Percentiles rank a stretch among this genome's conserved stretches.
phyloP scores from a whole-genome alignment of 2,329 filamentous ascomycete genomes.

The Aspergillus japonicus region DNA sequence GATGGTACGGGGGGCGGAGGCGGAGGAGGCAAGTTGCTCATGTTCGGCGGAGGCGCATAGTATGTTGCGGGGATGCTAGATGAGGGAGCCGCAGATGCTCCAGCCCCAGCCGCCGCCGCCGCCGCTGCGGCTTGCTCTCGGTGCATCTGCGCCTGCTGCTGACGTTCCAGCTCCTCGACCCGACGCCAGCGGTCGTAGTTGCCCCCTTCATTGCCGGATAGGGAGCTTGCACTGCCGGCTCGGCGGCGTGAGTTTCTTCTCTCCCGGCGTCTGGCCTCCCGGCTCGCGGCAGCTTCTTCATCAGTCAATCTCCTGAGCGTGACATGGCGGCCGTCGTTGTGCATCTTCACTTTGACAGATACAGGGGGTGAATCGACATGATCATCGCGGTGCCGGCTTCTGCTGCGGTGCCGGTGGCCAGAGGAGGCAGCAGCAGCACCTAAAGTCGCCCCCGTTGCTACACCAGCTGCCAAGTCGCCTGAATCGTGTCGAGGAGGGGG shows the following conservation, averaged over 20 bases:
- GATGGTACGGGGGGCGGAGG: conserved; percentile 41
- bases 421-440: conserved; percentile 31
- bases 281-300: conserved; percentile 61
- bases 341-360: conserved; percentile 64
- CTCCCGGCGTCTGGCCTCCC: conserved; percentile 53
- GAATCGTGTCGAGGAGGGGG: conserved; percentile 21
- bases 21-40: conserved; percentile 25
- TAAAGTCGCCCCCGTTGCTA: conserved; percentile 34
- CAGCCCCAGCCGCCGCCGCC: conserved; percentile 24
- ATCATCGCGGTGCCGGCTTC: conserved; percentile 38
- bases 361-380: conserved; percentile 58
- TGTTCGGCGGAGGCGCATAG: conserved; percentile 26
- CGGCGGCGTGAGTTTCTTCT: conserved; percentile 42
- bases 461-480: conserved; percentile 31
- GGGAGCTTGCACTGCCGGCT: conserved; percentile 41
- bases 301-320: conserved; percentile 62
- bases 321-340: conserved; percentile 62
- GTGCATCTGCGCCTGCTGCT: conserved; percentile 46
- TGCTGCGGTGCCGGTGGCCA: conserved; percentile 33
- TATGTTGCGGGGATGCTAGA: conserved; percentile 26
- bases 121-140: conserved; percentile 36
- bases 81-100: conserved; percentile 25
- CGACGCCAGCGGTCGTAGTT: conserved; percentile 47
- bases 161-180: conserved; percentile 50
- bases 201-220: conserved; percentile 42